These are phyloP conservation scores for Malus hybrid DNA, from an alignment of 331 rosid genomes.

Conservation along the genomic window DNA sequence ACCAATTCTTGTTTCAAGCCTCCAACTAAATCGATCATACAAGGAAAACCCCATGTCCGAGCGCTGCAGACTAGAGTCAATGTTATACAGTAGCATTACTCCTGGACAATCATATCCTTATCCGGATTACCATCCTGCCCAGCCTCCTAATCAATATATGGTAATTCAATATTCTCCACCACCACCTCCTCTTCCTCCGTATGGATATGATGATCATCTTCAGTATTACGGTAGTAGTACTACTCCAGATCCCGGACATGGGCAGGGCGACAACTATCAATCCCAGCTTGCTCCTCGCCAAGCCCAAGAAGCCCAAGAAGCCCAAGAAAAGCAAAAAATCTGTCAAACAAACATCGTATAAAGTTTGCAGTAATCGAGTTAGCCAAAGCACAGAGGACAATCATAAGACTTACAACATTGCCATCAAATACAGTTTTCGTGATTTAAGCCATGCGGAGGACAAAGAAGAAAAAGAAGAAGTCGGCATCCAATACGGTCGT, in stretches of 20 bases:
- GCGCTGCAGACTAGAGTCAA: not conserved
- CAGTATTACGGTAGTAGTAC: not conserved
- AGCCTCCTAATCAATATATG: not conserved
- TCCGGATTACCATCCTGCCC: not conserved
- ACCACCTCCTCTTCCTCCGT: not conserved
- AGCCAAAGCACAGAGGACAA: not conserved
- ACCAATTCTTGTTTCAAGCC: not conserved
- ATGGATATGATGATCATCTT: not conserved
- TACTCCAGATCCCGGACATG: not conserved
- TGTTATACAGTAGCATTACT: not conserved
- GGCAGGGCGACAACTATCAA: not conserved
- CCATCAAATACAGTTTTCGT: not conserved
- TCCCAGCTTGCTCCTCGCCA: not conserved
- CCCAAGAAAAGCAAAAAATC: not conserved
- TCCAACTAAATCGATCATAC: not conserved
- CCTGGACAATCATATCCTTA: not conserved
- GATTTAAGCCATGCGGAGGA: not conserved
- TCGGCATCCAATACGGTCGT: not conserved
- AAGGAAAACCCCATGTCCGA: not conserved
- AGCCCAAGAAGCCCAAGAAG: not conserved
- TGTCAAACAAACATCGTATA: not conserved
- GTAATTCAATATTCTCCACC: not conserved
- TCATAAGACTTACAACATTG: not conserved
- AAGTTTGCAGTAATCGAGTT: slow-evolving; percentile 2
- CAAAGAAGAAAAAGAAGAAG: not conserved